Percentiles rank a stretch among this genome's conserved stretches.
These are phyloP conservation scores for Cyathus striatus DNA, from an alignment of 768 basidiomycete species.

Conservation along the genomic window DNA sequence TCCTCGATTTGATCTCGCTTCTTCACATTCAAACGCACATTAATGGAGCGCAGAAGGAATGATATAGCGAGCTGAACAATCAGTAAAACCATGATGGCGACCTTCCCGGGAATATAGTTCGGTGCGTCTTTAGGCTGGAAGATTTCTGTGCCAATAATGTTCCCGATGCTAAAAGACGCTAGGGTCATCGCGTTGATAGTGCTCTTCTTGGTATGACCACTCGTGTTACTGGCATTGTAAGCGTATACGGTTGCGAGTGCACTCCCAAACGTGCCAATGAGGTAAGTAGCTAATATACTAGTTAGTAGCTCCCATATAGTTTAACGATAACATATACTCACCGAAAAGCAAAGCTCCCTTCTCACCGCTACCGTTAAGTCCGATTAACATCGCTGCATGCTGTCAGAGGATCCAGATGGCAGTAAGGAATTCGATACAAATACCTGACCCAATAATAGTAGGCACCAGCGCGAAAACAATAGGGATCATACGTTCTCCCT, in stretches of 20 bases:
- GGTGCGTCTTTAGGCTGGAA: constrained; percentile 61
- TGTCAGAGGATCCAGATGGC: no score
- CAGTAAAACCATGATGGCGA: constrained; percentile 57
- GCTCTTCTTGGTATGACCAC: constrained; percentile 65
- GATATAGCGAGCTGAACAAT: constrained; percentile 45
- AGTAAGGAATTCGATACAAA: no score
- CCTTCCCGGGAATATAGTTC: constrained; percentile 61
- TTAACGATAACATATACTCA: constrained; percentile 12
- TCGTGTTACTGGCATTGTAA: constrained; percentile 60
- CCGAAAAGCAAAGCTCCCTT: constrained; percentile 57
- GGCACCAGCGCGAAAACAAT: constrained; percentile 54
- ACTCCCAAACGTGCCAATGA: constrained; percentile 54
- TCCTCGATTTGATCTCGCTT: constrained; percentile 36
- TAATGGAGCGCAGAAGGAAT: constrained; percentile 47
- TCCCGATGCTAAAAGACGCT: constrained; percentile 49
- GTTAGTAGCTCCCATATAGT: background rate
- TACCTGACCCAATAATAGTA: constrained; percentile 52
- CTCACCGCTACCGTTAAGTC: constrained; percentile 39
- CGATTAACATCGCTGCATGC: constrained; percentile 49
- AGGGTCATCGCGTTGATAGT: constrained; percentile 61
- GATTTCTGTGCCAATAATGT: constrained; percentile 59
- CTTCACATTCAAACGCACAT: constrained; percentile 46
- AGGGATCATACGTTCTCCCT: constrained; percentile 59
- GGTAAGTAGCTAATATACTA: constrained; percentile 33
- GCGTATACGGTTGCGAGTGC: constrained; percentile 57